phyloP scores from a whole-genome alignment of 441 rosid species.

The Brassica hybrid region DNA sequence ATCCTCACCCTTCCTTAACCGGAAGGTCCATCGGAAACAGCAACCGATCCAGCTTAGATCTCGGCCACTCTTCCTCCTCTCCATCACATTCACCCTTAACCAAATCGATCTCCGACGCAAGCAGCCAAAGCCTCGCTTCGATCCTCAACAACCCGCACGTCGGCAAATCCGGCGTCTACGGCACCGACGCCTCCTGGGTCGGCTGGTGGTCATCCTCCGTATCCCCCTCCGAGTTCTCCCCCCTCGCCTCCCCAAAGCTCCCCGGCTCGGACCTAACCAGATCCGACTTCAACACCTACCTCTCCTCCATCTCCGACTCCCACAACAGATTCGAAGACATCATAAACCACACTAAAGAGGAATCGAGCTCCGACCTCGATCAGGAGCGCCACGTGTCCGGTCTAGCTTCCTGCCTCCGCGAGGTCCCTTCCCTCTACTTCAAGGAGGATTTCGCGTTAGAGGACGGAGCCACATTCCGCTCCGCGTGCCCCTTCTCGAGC shows the following conservation, averaged over 20 bases:
- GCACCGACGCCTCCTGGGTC: conserved; percentile 81
- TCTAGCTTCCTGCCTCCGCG: conserved; percentile 87
- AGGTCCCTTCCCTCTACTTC: conserved; percentile 90
- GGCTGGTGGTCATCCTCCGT: conserved; percentile 88
- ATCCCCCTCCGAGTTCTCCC: conserved; percentile 80
- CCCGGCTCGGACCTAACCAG: conserved; percentile 68
- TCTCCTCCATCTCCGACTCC: conserved; percentile 69
- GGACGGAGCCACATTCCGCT: conserved; percentile 93
- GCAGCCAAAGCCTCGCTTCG: conserved; percentile 77
- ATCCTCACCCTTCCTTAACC: conserved; percentile 68
- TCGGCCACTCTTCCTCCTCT: conserved; percentile 36
- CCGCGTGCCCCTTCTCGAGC: conserved; percentile 70
- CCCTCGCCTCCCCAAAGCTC: conserved; percentile 54
- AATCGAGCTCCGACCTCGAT: conserved; percentile 53
- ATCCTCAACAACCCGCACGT: conserved; percentile 85
- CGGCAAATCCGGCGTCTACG: conserved; percentile 66
- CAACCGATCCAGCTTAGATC: conserved; percentile 44
- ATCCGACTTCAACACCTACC: conserved; percentile 74
- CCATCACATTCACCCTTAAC: conserved; percentile 43
- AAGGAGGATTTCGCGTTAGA: conserved; percentile 87
- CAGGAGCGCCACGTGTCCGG: conserved; percentile 73
- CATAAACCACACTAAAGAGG: conserved; percentile 59
- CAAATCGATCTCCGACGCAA: conserved; percentile 72
- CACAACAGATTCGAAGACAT: conserved; percentile 82
- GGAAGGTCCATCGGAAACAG: conserved; percentile 61